Evolutionary conservation across 179 eudicot species (phyloP), one percentile per base, ranked within the genome.

Genomic region (Corrigiola litoralis): DNA sequence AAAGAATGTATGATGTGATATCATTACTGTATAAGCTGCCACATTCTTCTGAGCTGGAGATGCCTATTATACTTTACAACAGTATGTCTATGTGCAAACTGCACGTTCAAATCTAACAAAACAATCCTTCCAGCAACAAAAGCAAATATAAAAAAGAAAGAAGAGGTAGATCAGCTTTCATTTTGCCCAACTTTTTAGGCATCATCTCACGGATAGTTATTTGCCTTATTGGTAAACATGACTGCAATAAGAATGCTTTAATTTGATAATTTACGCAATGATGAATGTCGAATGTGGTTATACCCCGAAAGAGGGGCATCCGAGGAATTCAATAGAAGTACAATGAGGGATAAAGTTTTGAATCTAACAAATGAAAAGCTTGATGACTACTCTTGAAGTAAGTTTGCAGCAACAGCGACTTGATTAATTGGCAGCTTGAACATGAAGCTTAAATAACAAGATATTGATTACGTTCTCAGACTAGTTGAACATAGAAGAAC

Each of bases 11-110:
- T 59, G 25, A 44, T 41, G 14, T 68, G 52, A 7, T 25, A 57
- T 72, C 59, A 72, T 65, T 58, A 58, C 61, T 38, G 52, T 40
- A 48, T 49, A 64, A 40, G 8, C 46, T 40, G 17, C 45, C 65
- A 58, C 61, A 65, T 38, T 55, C 65, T 48, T 67, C 65, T 62
- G 46, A 62, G 73, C 77, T 68, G 65, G 58, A 73, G 33, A 42
- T 62, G 63, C 57, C 55, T 25, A 16, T 25, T 37, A 6, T 57
- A 31, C 57, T 5, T 34, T 23, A 45, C 20, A 58, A 38, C 47
- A 48, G 20, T 50, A 50, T 51, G 27, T 50, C 34, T 50, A 50
- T 51, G 27, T 50, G 45, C 66, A 65, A 11, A 16, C 33, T 54
- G 68, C 68, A 62, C 58, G 51, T 57, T 38, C 53, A 40, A 58